Base-by-base conservation (phyloP, 2,329 filamentous ascomycete species). In the Fusarium duplospermum region DNA sequence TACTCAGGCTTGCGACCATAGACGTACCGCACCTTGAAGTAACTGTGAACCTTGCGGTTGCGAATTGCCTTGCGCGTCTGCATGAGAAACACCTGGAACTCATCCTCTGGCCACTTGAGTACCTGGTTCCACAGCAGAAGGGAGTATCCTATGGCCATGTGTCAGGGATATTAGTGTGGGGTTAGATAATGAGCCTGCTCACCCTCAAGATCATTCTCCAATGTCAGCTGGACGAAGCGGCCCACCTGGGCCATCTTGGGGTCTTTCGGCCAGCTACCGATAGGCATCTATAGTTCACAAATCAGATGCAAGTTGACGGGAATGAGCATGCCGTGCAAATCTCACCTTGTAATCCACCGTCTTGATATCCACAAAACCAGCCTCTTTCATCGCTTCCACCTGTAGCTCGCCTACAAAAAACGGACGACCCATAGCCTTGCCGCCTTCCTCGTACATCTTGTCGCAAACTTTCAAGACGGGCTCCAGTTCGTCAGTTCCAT, bases 141-240 rank as follows among this genome's bases (percentile, higher is more conserved):
- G 3, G 62, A 71, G n/a, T 71, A 71, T 4, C 66, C 68, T 70
- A 8, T 31, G 1, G 20, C 57, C 2, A 56, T 0, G 14, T 36
- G 4, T 45, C 13, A 36, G 11, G 5, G n/a, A 27, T 35, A 33
- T 35, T 7, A 56, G 27, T 35, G 29, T 14, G 18, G 1, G 6
- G 4, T 4, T 18, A 6, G 5, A 7, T 29, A 4, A 2, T 38
- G 1, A 7, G 16, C 4, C 4, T 11, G 3, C 69, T 35, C n/a
- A 71, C 69, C 69, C 24, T 35, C 67, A 16, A 71, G 69, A 13
- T 71, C 69, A 0, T 67, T 66, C 9, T 71, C 67, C 6, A 71
- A 36, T 24, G 62, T 70, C 1, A 71, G 24, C 22, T 71, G 62
- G 8, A 63, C 69, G 6, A 58, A 71, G 16, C 70, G 62, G 9